Evolutionary conservation across 768 basidiomycete genomes (phyloP), one percentile per base, ranked within the genome.

Genomic region (Phlebiopsis flavidoalba): DNA sequence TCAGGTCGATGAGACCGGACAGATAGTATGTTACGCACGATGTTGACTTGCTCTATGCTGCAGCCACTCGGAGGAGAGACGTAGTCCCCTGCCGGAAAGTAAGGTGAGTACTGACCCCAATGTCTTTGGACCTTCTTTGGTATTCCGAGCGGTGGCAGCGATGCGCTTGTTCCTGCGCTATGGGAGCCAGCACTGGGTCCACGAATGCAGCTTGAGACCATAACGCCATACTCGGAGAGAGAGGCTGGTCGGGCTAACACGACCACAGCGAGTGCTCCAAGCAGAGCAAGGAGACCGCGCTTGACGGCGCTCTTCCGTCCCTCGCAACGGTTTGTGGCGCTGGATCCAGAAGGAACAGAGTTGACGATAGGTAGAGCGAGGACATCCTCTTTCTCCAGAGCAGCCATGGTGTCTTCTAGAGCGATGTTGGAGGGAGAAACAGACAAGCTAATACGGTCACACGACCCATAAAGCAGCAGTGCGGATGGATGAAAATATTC

Each of bases 71-170:
- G 84, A 0, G 81, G 80, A 0, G 73, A 60, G 1, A 60, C 43
- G 66, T 88, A 88, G 22, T 68, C 62, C 1, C 69, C 77, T 1
- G 74, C 78, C 0, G 85, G 73, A 59, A 76, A 80, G 67, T 80
- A 88, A 0, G 88, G 88, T 33, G 86, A 79, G 64, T 88, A 86
- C 45, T 81, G 76, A 6, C 79, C 85, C 87, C 86, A 88, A 19
- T 61, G 65, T 31, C 62, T 53, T 56, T 68, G 67, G 17, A 68
- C 62, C 17, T 59, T 53, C n/a, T 50, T 58, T 6, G 63, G 47
- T 11, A 68, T 47, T 2, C 61, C 67, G 6, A 65, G 45, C 22
- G 50, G 15, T 24, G 63, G 58, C 33, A 58, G 8, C 15, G 21
- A 17, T 15, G 40, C 22, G 14, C 24, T 43, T 21, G 10, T 31